Percentiles rank a stretch among this genome's conserved stretches.
These are phyloP conservation scores for Lasiosphaeria miniovina DNA, from an alignment of 495 filamentous ascomycete genomes.

Conservation along the genomic window DNA sequence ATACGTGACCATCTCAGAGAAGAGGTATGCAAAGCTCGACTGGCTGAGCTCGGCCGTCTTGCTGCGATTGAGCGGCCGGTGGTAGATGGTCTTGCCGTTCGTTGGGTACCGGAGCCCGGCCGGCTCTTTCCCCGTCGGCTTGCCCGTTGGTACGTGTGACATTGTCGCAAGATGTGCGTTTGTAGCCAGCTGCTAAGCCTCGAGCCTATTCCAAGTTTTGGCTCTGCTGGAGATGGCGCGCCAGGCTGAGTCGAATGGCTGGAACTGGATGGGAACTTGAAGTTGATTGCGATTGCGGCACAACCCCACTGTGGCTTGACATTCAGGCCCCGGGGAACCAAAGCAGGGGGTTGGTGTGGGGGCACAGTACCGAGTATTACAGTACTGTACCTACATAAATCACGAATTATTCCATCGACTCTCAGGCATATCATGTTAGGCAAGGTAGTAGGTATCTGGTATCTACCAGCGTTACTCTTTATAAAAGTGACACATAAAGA, in stretches of 20 bases:
- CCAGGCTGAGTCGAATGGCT: no score
- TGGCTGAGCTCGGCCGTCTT: conserved; percentile 84
- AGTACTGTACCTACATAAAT: no score
- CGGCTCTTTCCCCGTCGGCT: conserved; percentile 1
- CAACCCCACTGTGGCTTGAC: not conserved
- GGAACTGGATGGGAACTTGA: no score
- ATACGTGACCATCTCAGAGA: conserved; percentile 95
- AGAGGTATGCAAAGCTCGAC: conserved; percentile 91
- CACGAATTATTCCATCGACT: no score
- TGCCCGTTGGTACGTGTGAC: conserved; percentile 9
- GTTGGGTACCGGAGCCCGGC: conserved; percentile 85
- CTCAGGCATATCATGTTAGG: no score
- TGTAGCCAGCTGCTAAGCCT: not conserved
- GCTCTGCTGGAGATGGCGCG: not conserved
- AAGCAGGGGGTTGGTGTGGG: no score
- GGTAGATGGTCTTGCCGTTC: conserved; percentile 96
- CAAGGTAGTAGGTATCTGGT: no score
- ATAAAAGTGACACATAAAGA: no score
- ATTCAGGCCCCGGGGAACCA: no score
- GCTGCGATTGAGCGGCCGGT: conserved; percentile 86
- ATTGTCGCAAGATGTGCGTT: not conserved
- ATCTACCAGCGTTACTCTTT: no score
- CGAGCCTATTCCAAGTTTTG: not conserved
- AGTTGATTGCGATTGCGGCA: not conserved
- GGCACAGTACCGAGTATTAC: no score